Base-by-base conservation (phyloP, 495 filamentous ascomycete species). In the Podospora pseudopauciseta region DNA sequence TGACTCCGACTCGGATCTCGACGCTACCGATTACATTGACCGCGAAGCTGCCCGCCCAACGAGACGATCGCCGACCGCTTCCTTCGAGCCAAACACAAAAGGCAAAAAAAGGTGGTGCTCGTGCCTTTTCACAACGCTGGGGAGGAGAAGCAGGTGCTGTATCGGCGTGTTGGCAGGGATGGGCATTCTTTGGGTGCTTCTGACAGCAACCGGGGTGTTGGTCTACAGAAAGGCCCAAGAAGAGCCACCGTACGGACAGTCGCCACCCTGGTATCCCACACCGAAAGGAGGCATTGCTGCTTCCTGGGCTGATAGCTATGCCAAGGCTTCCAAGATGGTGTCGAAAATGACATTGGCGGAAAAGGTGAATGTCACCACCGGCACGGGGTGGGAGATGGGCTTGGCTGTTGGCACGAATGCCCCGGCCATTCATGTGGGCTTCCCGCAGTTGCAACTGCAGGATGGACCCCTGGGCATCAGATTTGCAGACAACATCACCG, bases 341-440 rank as follows among this genome's bases (percentile, higher is more conserved):
- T 75, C 80, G 64, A 84, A 85, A 75, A 97, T 99, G 94, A 92
- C 87, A 11, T 78, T 99, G 53, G 81, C 90, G 30, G 94, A 97
- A 75, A 99, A 97, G 77, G 91, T 99, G 65, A 97, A 97, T 77
- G 83, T 97, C 70, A 97, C 95, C 0, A 97, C 94, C 0, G 94
- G 94, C 0, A 93, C 88, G 0, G 94, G 95, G 7, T 97, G 94
- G 94, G 81, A 85, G 75, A 94, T 94, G 90, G 92, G 90, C 0
- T 82, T 93, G 60, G 95, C 93, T 65, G 93, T 98, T 5, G 95
- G 94, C 19, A 97, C 96, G 77, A 97, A 93, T 6, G 92, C 85
- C 1, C 86, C 90, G 34, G 91, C 90, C 1, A 78, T 85, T 7
- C 69, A 83, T 60, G 89, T 92, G 19, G 86, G 87, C 20, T 97